These are phyloP conservation scores for Gastrolobium villosum DNA, from an alignment of 306 rosid species.

Conservation along the genomic window DNA sequence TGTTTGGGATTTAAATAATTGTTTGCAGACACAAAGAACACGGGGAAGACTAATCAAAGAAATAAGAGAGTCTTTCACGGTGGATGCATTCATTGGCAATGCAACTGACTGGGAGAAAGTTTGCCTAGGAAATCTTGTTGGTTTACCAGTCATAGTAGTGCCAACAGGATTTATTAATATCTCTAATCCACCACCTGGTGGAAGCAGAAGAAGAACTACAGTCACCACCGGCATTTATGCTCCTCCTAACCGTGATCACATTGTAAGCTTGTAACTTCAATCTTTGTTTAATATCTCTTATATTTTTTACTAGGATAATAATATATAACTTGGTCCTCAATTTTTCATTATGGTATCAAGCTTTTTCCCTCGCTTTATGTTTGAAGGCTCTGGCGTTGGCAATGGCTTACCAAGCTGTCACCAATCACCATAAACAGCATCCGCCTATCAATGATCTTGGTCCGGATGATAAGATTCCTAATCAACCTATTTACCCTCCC, in stretches of 20 bases:
- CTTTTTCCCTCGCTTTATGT: neutral
- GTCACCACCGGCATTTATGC: slow-evolving; percentile 72
- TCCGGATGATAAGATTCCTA: slow-evolving; percentile 55
- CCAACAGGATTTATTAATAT: slow-evolving; percentile 68
- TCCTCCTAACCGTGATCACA: slow-evolving; percentile 68
- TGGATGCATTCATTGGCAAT: slow-evolving; percentile 80
- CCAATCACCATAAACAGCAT: slow-evolving; percentile 73
- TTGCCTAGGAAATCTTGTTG: slow-evolving; percentile 80
- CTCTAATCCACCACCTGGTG: slow-evolving; percentile 57
- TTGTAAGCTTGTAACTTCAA: slow-evolving; percentile 47
- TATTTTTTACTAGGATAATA: neutral
- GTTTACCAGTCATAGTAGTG: slow-evolving; percentile 73
- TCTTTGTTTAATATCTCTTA: neutral
- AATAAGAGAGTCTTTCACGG: slow-evolving; percentile 62
- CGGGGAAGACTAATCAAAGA: slow-evolving; percentile 69
- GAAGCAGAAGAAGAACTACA: slow-evolving; percentile 56
- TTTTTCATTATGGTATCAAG: neutral
- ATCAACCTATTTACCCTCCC: slow-evolving; percentile 51
- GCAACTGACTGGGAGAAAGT: slow-evolving; percentile 89
- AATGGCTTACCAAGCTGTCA: slow-evolving; percentile 76
- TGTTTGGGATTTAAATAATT: neutral
- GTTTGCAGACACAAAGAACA: slow-evolving; percentile 75
- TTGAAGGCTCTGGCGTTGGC: slow-evolving; percentile 74
- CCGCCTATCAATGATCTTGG: slow-evolving; percentile 75
- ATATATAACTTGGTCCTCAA: neutral